A percentile compares a stretch with the other conserved stretches of the same genome.
Conservation (phyloP, 345 rosid genomes). For the Camelina neglecta region DNA sequence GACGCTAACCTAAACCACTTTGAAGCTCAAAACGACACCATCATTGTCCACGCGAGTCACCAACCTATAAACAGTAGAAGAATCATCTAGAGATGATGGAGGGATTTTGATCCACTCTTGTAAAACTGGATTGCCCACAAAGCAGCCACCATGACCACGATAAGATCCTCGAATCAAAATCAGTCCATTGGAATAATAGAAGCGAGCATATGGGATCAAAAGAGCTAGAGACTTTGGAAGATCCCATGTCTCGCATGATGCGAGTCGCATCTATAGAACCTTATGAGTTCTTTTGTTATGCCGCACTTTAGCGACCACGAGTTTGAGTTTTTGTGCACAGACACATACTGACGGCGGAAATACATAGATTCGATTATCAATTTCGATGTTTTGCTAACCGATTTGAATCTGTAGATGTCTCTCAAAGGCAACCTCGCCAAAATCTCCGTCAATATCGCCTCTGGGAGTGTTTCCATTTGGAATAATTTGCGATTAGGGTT, state of each 20-base stretch:
- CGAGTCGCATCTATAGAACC: not conserved
- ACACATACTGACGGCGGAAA: not conserved
- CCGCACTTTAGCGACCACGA: not conserved
- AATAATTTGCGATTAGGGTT: not conserved
- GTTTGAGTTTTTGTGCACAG: not conserved
- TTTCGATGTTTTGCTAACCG: conserved; percentile 1
- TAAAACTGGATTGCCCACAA: no score
- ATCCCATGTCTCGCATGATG: not conserved
- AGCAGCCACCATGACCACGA: no score
- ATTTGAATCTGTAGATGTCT: conserved; percentile 5
- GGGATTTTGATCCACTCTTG: no score
- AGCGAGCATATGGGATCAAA: not conserved
- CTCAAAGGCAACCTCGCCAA: not conserved
- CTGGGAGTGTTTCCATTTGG: not conserved
- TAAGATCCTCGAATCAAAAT: no score
- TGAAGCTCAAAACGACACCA: no score
- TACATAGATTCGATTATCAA: not conserved
- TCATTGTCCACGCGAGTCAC: no score
- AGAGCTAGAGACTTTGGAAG: not conserved
- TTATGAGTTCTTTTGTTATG: not conserved
- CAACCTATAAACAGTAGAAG: no score
- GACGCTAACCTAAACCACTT: no score
- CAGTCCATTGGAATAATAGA: no score
- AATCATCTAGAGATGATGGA: no score
- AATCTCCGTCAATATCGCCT: not conserved